These are phyloP conservation scores for Fimicolochytrium jonesii DNA, from an alignment of 192 early-diverging fungal species.

Conservation along the genomic window DNA sequence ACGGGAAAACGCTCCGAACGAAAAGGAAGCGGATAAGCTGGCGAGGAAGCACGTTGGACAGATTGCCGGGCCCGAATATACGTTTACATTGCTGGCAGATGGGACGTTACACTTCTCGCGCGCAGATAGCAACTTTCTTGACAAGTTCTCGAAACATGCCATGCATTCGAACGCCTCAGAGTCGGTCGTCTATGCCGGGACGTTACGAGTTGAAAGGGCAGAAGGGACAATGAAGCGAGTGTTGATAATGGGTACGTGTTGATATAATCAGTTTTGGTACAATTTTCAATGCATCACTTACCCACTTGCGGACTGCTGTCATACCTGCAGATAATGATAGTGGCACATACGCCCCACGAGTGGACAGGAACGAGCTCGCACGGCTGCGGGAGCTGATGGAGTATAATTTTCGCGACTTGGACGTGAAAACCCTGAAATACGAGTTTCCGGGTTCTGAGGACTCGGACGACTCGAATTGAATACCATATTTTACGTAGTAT, in stretches of 20 bases:
- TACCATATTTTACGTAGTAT: too few species aligned
- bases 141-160: conserved; percentile 17
- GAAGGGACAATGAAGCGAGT: background rate
- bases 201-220: conserved; percentile 12
- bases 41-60: background rate
- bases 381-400: conserved; percentile 7
- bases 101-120: conserved; percentile 24
- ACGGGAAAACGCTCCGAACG: background rate
- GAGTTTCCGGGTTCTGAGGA: conserved; percentile 5
- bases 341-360: conserved; percentile 22
- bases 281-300: too few species aligned
- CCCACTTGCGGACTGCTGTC: too few species aligned
- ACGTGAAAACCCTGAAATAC: background rate
- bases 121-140: background rate
- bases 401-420: conserved; percentile 18
- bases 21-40: background rate
- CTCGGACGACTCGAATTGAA: too few species aligned
- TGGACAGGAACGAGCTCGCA: conserved; percentile 11
- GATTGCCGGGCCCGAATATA: conserved; percentile 10
- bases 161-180: conserved; percentile 11
- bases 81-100: conserved; percentile 22
- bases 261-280: too few species aligned
- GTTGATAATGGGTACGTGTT: too few species aligned
- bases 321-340: conserved; percentile 25
- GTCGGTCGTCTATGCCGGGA: conserved; percentile 20